Conservation (phyloP, 805 yeast species). For the Candida gorgasii region DNA sequence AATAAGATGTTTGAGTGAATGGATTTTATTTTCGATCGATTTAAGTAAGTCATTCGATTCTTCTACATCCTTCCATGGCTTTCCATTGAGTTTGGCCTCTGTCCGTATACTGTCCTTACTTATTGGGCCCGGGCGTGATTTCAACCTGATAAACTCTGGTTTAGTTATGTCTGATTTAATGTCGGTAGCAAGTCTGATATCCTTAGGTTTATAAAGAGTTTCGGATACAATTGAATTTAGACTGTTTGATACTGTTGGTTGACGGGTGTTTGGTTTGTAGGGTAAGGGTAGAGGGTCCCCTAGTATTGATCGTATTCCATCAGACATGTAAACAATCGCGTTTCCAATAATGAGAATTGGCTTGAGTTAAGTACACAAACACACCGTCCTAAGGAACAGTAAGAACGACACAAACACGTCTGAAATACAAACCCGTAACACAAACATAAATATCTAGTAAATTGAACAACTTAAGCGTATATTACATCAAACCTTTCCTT, state of each 20-base stretch:
- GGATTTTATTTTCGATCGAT: slow-evolving; percentile 11
- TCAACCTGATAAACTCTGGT: slow-evolving; percentile 6
- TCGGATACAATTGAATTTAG: background rate
- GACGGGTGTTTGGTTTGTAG: slow-evolving; percentile 7
- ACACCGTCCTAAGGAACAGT: background rate
- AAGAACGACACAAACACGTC: background rate
- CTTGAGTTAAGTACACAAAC: background rate
- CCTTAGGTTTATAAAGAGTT: background rate
- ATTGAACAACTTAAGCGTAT: no score
- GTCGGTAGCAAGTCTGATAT: no score
- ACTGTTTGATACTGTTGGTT: background rate
- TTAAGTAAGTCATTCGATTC: slow-evolving; percentile 3
- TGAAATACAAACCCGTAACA: no score
- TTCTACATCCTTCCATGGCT: background rate
- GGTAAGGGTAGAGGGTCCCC: slow-evolving; percentile 20
- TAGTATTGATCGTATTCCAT: slow-evolving; percentile 13
- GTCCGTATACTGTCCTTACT: background rate
- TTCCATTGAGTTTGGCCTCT: background rate
- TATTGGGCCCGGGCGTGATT: slow-evolving; percentile 14
- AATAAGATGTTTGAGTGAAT: slow-evolving; percentile 11
- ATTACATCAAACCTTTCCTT: slow-evolving; percentile 16
- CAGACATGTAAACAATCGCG: slow-evolving; percentile 14
- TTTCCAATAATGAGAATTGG: no score
- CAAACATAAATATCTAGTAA: no score
- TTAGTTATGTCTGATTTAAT: background rate